Percentiles rank a stretch among this genome's conserved stretches.
These are phyloP conservation scores for Boletus subluridellus DNA, from an alignment of 1,284 basidiomycete species.

Conservation along the genomic window DNA sequence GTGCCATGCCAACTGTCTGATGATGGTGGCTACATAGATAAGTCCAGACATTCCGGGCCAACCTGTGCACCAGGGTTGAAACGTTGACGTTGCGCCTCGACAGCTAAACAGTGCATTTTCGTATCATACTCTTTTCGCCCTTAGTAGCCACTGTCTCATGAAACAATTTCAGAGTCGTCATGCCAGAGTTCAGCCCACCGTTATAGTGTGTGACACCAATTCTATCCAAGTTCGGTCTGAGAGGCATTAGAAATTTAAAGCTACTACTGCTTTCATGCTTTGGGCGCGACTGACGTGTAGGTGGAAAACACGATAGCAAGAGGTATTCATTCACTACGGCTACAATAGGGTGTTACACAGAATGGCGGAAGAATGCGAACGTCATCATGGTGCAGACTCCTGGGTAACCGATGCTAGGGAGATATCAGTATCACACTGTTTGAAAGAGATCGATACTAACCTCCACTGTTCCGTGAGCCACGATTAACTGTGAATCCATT, in stretches of 20 bases:
- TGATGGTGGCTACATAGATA: neutral
- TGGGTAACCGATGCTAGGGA: constrained; percentile 5
- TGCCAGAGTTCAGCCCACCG: too few relatives aligned
- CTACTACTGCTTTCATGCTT: neutral
- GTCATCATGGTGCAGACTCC: neutral
- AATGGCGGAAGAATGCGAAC: neutral
- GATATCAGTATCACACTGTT: neutral
- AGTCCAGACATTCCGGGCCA: neutral
- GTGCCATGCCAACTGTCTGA: neutral
- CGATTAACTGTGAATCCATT: neutral
- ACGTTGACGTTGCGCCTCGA: neutral
- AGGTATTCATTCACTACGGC: neutral
- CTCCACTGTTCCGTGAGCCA: constrained; percentile 4
- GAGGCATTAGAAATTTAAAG: neutral
- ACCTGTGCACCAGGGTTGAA: neutral
- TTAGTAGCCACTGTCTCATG: neutral
- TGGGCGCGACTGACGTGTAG: neutral
- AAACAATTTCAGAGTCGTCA: too few relatives aligned
- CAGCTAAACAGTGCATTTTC: neutral
- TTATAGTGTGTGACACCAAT: neutral
- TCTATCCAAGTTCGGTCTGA: neutral
- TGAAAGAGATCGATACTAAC: neutral
- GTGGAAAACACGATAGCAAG: neutral
- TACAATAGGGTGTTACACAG: neutral
- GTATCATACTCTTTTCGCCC: neutral